Evolutionary conservation across 2,329 filamentous ascomycete genomes (phyloP).

Genomic region (Beauveria pseudobassiana): DNA sequence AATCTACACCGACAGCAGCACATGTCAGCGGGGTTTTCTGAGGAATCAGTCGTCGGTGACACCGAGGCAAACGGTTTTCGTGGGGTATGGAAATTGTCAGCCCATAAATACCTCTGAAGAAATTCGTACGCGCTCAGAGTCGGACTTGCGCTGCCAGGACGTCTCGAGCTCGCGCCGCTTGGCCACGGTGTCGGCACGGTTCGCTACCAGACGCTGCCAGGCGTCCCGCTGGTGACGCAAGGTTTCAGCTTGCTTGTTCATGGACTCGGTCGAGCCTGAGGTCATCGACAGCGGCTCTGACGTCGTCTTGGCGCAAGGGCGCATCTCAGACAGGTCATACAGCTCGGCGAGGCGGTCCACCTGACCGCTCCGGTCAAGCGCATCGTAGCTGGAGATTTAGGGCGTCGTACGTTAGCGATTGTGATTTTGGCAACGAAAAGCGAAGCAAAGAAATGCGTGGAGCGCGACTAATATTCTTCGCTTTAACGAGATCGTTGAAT

Average conservation of each 20-base stretch:
- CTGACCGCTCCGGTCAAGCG: slow-evolving; percentile 40
- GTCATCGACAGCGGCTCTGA: slow-evolving; percentile 53
- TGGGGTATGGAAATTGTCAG: neutral
- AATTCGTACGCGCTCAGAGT: slow-evolving; percentile 34
- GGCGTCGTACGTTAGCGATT: slow-evolving; percentile 11
- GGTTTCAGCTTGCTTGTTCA: slow-evolving; percentile 55
- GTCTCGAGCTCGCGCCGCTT: slow-evolving; percentile 24
- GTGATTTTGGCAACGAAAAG: neutral
- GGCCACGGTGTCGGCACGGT: slow-evolving; percentile 22
- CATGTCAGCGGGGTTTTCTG: neutral
- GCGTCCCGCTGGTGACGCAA: slow-evolving; percentile 56
- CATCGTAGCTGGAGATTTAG: slow-evolving; percentile 37
- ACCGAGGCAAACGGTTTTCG: neutral
- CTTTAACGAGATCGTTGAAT: neutral
- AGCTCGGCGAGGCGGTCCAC: slow-evolving; percentile 37
- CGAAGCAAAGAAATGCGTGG: no score
- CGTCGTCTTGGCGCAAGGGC: slow-evolving; percentile 50
- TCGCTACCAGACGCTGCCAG: slow-evolving; percentile 43
- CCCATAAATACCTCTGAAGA: slow-evolving; percentile 29
- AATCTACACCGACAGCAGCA: slow-evolving; percentile 27
- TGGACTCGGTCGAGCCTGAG: slow-evolving; percentile 56
- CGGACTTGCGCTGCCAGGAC: slow-evolving; percentile 21
- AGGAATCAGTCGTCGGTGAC: neutral
- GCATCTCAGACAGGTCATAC: slow-evolving; percentile 39
- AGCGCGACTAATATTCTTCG: neutral